Evolutionary conservation across 2,329 filamentous ascomycete species (phyloP).

Genomic region (Knoxdaviesia proteae): DNA sequence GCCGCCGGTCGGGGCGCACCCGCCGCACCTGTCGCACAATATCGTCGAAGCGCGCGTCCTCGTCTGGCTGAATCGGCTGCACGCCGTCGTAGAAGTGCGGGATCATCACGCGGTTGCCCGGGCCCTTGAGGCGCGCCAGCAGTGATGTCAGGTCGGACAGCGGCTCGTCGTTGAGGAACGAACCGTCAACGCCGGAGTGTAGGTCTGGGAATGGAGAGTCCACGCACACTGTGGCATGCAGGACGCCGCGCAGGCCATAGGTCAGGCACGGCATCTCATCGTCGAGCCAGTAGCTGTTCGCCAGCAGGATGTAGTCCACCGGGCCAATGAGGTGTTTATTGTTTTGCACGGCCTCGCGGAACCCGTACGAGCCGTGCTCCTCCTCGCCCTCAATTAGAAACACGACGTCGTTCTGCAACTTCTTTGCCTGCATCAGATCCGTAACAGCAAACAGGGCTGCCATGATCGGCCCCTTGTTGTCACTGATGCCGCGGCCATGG

Average conservation of each 20-base stretch:
- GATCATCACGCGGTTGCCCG: slow-evolving; percentile 61
- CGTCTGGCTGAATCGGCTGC: slow-evolving; percentile 49
- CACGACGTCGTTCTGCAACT: slow-evolving; percentile 67
- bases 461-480: slow-evolving; percentile 93
- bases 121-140: slow-evolving; percentile 62
- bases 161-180: slow-evolving; percentile 72
- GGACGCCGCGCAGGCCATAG: slow-evolving; percentile 79
- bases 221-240: slow-evolving; percentile 79
- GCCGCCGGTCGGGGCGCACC: not conserved
- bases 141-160: slow-evolving; percentile 77
- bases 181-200: slow-evolving; percentile 93
- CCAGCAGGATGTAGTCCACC: slow-evolving; percentile 83
- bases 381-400: slow-evolving; percentile 96
- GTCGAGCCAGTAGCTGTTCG: slow-evolving; percentile 97
- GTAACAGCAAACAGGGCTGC: slow-evolving; percentile 87
- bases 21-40: slow-evolving; percentile 31
- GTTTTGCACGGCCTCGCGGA: slow-evolving; percentile 59
- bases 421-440: slow-evolving; percentile 67
- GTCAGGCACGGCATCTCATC: slow-evolving; percentile 90
- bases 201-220: slow-evolving; percentile 73
- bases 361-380: slow-evolving; percentile 81
- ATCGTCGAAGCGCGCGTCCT: slow-evolving; percentile 64
- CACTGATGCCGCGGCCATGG: slow-evolving; percentile 87
- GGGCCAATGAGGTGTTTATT: slow-evolving; percentile 73
- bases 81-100: slow-evolving; percentile 80